These are phyloP conservation scores for Mucor indicus DNA, from an alignment of 371 early-diverging fungal genomes.

Conservation along the genomic window DNA sequence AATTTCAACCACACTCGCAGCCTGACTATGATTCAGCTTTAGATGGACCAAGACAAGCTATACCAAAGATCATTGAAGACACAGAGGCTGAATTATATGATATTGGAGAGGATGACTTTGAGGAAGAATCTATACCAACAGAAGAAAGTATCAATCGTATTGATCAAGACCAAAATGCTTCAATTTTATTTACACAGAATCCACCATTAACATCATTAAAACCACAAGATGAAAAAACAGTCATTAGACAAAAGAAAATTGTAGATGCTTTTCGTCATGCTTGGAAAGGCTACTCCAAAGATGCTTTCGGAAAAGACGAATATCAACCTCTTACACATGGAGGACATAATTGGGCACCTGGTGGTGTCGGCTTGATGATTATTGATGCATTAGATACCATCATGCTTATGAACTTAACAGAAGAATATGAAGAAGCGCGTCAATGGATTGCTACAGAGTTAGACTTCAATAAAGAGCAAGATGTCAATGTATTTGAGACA, in stretches of 20 bases:
- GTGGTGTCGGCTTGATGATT: conserved; percentile 75
- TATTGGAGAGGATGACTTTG: background rate
- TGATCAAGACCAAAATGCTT: background rate
- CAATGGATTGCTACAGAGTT: conserved; percentile 59
- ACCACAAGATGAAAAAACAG: conserved; percentile 16
- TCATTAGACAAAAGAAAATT: conserved; percentile 44
- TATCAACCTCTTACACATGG: conserved; percentile 68
- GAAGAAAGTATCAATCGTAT: background rate
- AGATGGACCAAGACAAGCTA: background rate
- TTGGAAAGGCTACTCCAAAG: conserved; percentile 75
- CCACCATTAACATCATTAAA: conserved; percentile 18
- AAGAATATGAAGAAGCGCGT: conserved; percentile 70
- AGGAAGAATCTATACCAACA: background rate
- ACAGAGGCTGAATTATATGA: too few relatives aligned
- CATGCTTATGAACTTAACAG: conserved; percentile 72
- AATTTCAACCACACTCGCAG: background rate
- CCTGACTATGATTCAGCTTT: background rate
- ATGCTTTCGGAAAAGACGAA: conserved; percentile 86
- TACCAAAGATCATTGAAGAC: too few relatives aligned
- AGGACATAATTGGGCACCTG: conserved; percentile 50
- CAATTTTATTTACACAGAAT: conserved; percentile 23
- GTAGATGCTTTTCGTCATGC: conserved; percentile 63
- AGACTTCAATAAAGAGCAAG: conserved; percentile 65
- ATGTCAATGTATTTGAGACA: conserved; percentile 90
- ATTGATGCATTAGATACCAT: conserved; percentile 87